phyloP scores from a whole-genome alignment of 2,329 filamentous ascomycete species.

The Botrytis galanthina region DNA sequence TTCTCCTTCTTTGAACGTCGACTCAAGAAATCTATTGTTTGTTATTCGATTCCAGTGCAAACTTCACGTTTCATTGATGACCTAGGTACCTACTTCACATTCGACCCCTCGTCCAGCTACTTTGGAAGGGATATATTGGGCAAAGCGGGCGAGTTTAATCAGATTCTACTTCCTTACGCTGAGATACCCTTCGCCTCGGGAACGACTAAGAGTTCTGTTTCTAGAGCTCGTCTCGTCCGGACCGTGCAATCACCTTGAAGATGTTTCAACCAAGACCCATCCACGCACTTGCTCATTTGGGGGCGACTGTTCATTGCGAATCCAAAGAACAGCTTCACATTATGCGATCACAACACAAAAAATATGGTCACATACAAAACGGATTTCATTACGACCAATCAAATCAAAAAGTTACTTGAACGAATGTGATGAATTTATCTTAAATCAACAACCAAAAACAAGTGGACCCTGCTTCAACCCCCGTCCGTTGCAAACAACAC shows the following conservation, averaged over 20 bases:
- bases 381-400: not conserved
- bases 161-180: not conserved
- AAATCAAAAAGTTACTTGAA: not conserved
- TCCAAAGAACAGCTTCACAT: not conserved
- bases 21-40: not conserved
- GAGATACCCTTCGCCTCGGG: too few relatives aligned
- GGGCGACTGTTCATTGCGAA: not conserved
- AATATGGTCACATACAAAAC: not conserved
- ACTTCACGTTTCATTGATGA: not conserved
- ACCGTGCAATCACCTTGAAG: not conserved
- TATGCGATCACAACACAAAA: not conserved
- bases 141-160: not conserved
- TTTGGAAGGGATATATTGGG: not conserved
- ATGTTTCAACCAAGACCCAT: not conserved
- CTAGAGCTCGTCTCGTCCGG: not conserved
- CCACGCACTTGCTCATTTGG: not conserved
- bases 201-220: not conserved
- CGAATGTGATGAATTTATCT: not conserved
- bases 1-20: not conserved
- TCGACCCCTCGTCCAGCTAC: not conserved
- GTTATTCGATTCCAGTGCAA: not conserved
- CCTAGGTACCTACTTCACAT: not conserved
- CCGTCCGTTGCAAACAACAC: not conserved
- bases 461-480: not conserved
- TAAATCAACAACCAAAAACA: not conserved